Conservation (phyloP, 2,329 filamentous ascomycete species). For the Monosporascus sp. region DNA sequence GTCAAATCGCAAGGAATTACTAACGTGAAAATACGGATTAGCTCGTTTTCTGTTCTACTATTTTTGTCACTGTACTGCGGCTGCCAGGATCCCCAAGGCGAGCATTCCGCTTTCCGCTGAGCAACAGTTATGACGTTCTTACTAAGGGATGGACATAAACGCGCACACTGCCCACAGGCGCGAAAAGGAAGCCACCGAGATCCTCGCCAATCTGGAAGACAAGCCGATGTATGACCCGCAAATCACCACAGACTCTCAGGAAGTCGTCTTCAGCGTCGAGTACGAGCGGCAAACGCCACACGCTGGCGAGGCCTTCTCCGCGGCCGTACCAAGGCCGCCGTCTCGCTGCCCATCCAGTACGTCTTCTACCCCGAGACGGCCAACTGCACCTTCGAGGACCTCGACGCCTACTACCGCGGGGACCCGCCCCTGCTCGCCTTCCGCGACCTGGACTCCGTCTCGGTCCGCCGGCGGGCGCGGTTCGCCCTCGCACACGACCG, state of each 20-base stretch:
- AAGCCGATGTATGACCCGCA: slow-evolving; percentile 17
- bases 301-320: slow-evolving; percentile 20
- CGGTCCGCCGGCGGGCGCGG: slow-evolving; percentile 11
- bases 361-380: slow-evolving; percentile 40
- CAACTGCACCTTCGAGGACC: slow-evolving; percentile 19
- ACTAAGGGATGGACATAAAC: not conserved
- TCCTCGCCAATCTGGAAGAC: slow-evolving; percentile 20
- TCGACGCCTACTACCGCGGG: slow-evolving; percentile 21
- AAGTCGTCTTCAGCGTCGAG: slow-evolving; percentile 21
- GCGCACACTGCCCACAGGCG: slow-evolving; percentile 23
- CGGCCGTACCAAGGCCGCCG: slow-evolving; percentile 18
- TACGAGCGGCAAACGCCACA: slow-evolving; percentile 20
- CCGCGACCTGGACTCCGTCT: slow-evolving; percentile 17
- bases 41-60: slow-evolving; percentile 25
- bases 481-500: slow-evolving; percentile 15
- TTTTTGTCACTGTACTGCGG: slow-evolving; percentile 21
- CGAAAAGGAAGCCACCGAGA: slow-evolving; percentile 20
- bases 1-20: too few species aligned
- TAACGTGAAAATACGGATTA: not conserved
- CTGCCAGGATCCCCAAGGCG: slow-evolving; percentile 22
- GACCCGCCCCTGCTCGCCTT: slow-evolving; percentile 17
- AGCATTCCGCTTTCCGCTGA: not conserved
- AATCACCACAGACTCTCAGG: slow-evolving; percentile 15
- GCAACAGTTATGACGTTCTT: not conserved
- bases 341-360: slow-evolving; percentile 38